Evolutionary conservation across 139 green algal genomes (phyloP).

Genomic region (Chlamydomonas applanata): DNA sequence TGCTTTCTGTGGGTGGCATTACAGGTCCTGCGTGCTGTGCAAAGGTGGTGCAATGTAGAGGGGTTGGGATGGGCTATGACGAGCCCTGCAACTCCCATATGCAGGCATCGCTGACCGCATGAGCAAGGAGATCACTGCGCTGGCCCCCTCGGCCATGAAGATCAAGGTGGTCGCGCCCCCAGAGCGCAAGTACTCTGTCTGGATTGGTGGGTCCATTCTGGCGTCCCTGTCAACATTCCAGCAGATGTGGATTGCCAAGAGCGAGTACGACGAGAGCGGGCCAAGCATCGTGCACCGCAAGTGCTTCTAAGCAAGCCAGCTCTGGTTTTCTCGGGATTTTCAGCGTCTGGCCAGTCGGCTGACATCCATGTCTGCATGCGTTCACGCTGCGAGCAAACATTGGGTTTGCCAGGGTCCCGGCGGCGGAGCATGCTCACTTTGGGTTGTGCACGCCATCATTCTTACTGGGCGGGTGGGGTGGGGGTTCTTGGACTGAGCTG

Average conservation of each 20-base stretch:
- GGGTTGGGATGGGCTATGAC: not conserved
- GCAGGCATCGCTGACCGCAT: constrained; percentile 94
- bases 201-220: constrained; percentile 98
- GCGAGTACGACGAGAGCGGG: constrained; percentile 95
- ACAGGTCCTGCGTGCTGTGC: not conserved
- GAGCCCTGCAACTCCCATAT: too few relatives aligned
- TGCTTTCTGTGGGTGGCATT: too few relatives aligned
- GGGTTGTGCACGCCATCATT: too few relatives aligned
- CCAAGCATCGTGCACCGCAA: constrained; percentile 97
- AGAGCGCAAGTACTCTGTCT: constrained; percentile 92
- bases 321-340: too few relatives aligned
- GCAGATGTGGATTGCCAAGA: constrained; percentile 93
- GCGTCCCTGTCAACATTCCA: constrained; percentile 92
- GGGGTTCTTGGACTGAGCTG: too few relatives aligned
- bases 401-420: too few relatives aligned
- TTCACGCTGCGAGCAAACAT: too few relatives aligned
- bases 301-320: constrained; percentile 79
- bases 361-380: too few relatives aligned
- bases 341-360: too few relatives aligned
- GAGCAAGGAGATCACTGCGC: constrained; percentile 92
- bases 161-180: constrained; percentile 93
- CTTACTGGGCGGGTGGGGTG: too few relatives aligned
- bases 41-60: not conserved
- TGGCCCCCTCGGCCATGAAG: constrained; percentile 92
- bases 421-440: too few relatives aligned